A percentile compares a stretch with the other conserved stretches of the same genome.
These are phyloP conservation scores for Tylopilus subfusipes DNA, from an alignment of 768 basidiomycete genomes.

Conservation along the genomic window DNA sequence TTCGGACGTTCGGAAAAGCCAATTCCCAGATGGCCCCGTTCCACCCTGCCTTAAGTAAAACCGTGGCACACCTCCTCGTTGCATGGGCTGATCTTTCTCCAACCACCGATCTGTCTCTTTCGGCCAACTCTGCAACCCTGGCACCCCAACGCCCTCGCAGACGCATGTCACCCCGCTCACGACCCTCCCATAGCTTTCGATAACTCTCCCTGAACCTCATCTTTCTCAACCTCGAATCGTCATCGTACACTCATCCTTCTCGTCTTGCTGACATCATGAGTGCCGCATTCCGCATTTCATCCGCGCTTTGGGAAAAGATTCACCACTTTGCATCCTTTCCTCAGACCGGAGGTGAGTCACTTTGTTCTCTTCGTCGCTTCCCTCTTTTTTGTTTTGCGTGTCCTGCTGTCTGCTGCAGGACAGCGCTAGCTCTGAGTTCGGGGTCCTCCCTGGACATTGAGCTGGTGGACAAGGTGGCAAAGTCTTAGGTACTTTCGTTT, in stretches of 20 bases:
- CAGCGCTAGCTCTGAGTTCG: background rate
- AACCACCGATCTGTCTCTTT: background rate
- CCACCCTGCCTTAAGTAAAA: no score
- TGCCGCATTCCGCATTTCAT: constrained; percentile 62
- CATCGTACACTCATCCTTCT: background rate
- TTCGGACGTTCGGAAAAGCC: no score
- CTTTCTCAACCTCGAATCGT: background rate
- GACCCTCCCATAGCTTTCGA: constrained; percentile 6
- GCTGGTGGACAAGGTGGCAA: background rate
- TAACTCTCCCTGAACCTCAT: constrained; percentile 5
- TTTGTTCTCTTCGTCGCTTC: background rate
- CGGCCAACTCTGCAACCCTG: constrained; percentile 13
- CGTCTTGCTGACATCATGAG: constrained; percentile 29
- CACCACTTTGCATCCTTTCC: constrained; percentile 90
- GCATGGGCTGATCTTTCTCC: constrained; percentile 18
- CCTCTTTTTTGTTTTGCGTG: no score
- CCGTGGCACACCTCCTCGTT: background rate
- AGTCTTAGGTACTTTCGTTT: background rate
- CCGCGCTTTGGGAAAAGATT: constrained; percentile 83
- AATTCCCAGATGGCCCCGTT: no score
- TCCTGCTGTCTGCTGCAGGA: background rate
- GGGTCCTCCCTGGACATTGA: background rate
- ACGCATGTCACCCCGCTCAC: constrained; percentile 20
- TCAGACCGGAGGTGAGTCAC: constrained; percentile 76
- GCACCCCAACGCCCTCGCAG: constrained; percentile 17